Evolutionary conservation across 108 stramenopile genomes (phyloP).

Genomic region (Stephanodiscus minutulus): DNA sequence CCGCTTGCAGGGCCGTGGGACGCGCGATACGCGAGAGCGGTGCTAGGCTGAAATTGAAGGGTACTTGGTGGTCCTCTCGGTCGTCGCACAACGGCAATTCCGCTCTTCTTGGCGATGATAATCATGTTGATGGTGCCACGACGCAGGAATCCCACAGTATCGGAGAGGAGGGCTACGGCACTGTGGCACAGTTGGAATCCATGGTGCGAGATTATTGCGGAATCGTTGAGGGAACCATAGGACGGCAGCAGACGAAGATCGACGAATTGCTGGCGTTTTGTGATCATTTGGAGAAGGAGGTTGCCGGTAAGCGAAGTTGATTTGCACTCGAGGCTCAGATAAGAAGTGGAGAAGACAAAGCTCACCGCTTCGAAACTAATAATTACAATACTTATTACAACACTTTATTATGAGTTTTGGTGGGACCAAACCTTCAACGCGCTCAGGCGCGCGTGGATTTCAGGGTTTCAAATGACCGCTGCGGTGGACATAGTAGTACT

Average conservation of each 20-base stretch:
- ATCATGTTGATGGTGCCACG: not conserved
- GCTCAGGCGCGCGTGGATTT: no score
- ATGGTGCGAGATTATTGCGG: slow-evolving; percentile 78
- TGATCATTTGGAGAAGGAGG: slow-evolving; percentile 65
- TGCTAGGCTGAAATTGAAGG: slow-evolving; percentile 57
- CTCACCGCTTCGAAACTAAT: no score
- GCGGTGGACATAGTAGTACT: no score
- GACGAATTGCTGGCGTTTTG: slow-evolving; percentile 71
- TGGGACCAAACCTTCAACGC: no score
- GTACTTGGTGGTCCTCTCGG: slow-evolving; percentile 52
- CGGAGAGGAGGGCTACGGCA: slow-evolving; percentile 4
- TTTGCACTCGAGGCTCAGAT: no score
- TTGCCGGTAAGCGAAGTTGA: slow-evolving; percentile 10
- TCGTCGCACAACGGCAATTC: not conserved
- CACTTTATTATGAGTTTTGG: no score
- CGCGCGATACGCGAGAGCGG: slow-evolving; percentile 68
- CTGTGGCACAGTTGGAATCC: slow-evolving; percentile 56
- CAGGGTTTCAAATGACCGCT: no score
- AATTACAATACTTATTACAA: no score
- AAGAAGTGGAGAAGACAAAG: no score
- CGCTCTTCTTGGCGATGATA: not conserved
- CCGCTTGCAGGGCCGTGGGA: slow-evolving; percentile 47
- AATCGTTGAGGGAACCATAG: slow-evolving; percentile 66
- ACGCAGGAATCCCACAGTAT: not conserved
- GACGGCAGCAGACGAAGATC: slow-evolving; percentile 60